Conservation (phyloP, 306 rosid genomes). For the Lathyrus sativus region DNA sequence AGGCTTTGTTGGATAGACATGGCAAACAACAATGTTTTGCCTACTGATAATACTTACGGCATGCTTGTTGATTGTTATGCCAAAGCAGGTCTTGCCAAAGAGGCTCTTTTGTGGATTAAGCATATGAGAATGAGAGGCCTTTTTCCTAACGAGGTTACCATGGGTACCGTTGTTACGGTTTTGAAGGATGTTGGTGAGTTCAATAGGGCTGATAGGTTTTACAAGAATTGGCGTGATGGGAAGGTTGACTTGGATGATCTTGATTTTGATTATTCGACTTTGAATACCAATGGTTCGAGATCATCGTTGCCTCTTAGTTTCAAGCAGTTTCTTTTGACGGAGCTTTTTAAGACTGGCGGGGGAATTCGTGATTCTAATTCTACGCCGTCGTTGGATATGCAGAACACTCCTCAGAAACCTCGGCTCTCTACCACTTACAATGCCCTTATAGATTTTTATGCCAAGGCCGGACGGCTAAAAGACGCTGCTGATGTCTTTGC, state of each 20-base stretch:
- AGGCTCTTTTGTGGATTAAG: constrained; percentile 85
- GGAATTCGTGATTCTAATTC: constrained; percentile 47
- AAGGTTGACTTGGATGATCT: constrained; percentile 67
- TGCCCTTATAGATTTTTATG: constrained; percentile 81
- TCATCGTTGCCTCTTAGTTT: constrained; percentile 58
- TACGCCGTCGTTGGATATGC: constrained; percentile 27
- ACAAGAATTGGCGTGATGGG: constrained; percentile 74
- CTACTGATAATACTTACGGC: constrained; percentile 71
- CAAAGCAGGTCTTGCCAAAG: constrained; percentile 77
- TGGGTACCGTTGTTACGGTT: constrained; percentile 80
- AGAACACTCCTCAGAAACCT: constrained; percentile 49
- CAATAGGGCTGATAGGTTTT: constrained; percentile 73
- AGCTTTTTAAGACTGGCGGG: constrained; percentile 84
- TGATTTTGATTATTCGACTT: constrained; percentile 56
- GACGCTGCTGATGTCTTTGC: constrained; percentile 84
- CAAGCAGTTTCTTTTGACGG: constrained; percentile 82
- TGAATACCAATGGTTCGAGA: constrained; percentile 41
- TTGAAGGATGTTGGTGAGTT: constrained; percentile 76
- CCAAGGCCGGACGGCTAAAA: constrained; percentile 76
- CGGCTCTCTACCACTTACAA: constrained; percentile 71
- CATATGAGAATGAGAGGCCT: constrained; percentile 73
- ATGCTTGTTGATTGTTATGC: constrained; percentile 88
- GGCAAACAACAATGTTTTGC: constrained; percentile 65
- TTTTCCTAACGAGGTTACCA: constrained; percentile 89
- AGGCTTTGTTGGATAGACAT: constrained; percentile 83